A percentile compares a stretch with the other conserved stretches of the same genome.
Evolutionary conservation across 129 eudicot species (phyloP).

Genomic region (Erigeron canadensis): DNA sequence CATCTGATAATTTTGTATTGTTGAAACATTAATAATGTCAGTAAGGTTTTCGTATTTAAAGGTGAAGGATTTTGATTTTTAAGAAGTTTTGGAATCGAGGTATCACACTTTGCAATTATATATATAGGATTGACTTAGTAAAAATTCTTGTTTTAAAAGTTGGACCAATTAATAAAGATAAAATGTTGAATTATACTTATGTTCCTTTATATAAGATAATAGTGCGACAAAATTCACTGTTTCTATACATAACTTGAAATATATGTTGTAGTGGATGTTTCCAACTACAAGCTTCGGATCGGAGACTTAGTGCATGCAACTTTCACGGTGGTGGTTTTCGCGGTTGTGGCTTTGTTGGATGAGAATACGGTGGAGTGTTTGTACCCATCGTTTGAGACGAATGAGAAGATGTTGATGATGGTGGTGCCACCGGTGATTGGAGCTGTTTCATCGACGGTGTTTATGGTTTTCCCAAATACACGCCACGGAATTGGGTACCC

Average conservation of each 20-base stretch:
- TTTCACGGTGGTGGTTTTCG: constrained; percentile 47
- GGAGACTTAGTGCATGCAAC: constrained; percentile 73
- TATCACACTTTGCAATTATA: too few relatives aligned
- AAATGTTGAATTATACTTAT: too few relatives aligned
- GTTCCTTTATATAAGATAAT: too few relatives aligned
- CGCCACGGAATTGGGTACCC: constrained; percentile 85
- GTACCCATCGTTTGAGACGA: constrained; percentile 51
- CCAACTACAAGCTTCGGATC: constrained; percentile 39
- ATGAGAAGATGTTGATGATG: constrained; percentile 52
- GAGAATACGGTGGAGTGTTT: constrained; percentile 58
- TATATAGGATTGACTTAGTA: too few relatives aligned
- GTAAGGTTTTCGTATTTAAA: too few relatives aligned
- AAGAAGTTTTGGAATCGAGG: too few relatives aligned
- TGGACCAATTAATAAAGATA: too few relatives aligned
- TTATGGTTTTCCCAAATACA: constrained; percentile 53
- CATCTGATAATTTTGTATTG: too few relatives aligned
- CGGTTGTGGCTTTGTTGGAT: constrained; percentile 58
- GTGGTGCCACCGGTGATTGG: constrained; percentile 70
- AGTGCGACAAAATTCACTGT: background rate
- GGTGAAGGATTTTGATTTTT: too few relatives aligned
- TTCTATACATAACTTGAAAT: background rate
- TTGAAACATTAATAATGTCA: too few relatives aligned
- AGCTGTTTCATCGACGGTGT: constrained; percentile 44
- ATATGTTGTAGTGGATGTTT: constrained; percentile 21
- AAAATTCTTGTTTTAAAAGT: too few relatives aligned